Conservation (phyloP, 768 basidiomycete genomes). For the Auricularia auricula-judae region DNA sequence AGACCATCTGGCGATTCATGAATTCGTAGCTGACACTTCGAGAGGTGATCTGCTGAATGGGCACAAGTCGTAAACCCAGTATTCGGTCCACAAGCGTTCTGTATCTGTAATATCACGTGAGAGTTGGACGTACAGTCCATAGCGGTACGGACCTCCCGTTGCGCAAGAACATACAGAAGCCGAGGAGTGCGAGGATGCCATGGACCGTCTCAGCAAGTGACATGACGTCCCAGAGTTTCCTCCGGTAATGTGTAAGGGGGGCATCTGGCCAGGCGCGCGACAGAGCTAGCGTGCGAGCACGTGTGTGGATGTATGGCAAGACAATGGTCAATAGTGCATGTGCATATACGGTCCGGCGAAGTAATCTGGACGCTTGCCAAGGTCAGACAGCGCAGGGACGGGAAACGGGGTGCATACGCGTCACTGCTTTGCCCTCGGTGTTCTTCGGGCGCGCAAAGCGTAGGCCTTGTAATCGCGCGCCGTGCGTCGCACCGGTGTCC, state of each 20-base stretch:
- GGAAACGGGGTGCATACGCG: constrained; percentile 11
- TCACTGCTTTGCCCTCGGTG: constrained; percentile 25
- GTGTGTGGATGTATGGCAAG: constrained; percentile 67
- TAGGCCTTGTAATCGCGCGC: constrained; percentile 71
- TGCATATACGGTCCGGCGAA: constrained; percentile 44
- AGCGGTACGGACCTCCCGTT: constrained; percentile 63
- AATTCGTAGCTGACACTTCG: constrained; percentile 95
- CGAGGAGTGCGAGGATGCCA: constrained; percentile 50
- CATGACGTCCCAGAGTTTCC: constrained; percentile 62
- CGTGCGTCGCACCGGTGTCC: constrained; percentile 72
- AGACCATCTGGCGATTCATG: constrained; percentile 99
- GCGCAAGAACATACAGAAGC: constrained; percentile 76
- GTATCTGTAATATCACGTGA: constrained; percentile 40
- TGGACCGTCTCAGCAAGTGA: constrained; percentile 58
- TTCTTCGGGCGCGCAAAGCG: constrained; percentile 33
- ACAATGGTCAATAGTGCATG: constrained; percentile 68
- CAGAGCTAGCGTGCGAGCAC: constrained; percentile 63
- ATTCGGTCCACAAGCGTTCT: constrained; percentile 75
- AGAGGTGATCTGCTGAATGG: constrained; percentile 54
- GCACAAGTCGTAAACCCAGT: constrained; percentile 61
- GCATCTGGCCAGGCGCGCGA: constrained; percentile 87
- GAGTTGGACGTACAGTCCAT: not conserved
- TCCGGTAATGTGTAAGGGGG: constrained; percentile 64
- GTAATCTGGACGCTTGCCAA: constrained; percentile 50
- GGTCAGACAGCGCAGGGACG: constrained; percentile 4